Evolutionary conservation across 139 green algal genomes (phyloP), one percentile per base, ranked within the genome.

Genomic region (Gonium pectorale): DNA sequence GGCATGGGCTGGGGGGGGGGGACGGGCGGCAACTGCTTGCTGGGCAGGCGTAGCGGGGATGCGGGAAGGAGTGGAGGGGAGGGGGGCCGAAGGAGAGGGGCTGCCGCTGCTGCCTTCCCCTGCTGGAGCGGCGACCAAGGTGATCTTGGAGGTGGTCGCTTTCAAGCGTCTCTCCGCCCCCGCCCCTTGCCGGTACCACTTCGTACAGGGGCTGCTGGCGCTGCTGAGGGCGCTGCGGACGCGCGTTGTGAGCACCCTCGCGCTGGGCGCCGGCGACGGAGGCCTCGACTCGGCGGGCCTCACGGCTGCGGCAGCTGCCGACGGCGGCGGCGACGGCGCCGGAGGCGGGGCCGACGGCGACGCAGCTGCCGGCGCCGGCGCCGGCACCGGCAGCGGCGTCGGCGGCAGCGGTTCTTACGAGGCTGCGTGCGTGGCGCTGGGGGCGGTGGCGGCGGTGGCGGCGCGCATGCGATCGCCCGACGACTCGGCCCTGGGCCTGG

Each of bases 401-500:
- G 19, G 35, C 35, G 35, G 35, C 35, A 13, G 15, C 35, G 6
- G 35, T 13, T 9, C 29, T 22, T 21, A 33, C 27, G 73, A 81
- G 73, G 73, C 54, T 19, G 27, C n/a, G 29, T 54, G 52, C 4
- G 73, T 81, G 73, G 26, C 69, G 54, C 27, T 69, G 37, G 56
- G 26, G n/a, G 73, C 73, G 11, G 52, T 81, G 73, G 54, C 73
- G 40, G 73, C 73, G 52, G 73, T 81, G 52, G 51, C 37, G 24
- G n/a, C 33, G 19, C 73, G 73, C 15, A 54, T 54, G 56, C 26
- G 38, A 54, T 54, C 31, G 22, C 52, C 41, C 38, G 54, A 69
- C 17, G 73, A 81, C 11, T 54, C 27, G 26, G 37, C 35, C 17
- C 13, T 13, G 27, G 54, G 73, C 0, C 35, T 81, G 56, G 7